Evolutionary conservation across 208 protist species (phyloP).

Genomic region (Trypanosoma conorhini): DNA sequence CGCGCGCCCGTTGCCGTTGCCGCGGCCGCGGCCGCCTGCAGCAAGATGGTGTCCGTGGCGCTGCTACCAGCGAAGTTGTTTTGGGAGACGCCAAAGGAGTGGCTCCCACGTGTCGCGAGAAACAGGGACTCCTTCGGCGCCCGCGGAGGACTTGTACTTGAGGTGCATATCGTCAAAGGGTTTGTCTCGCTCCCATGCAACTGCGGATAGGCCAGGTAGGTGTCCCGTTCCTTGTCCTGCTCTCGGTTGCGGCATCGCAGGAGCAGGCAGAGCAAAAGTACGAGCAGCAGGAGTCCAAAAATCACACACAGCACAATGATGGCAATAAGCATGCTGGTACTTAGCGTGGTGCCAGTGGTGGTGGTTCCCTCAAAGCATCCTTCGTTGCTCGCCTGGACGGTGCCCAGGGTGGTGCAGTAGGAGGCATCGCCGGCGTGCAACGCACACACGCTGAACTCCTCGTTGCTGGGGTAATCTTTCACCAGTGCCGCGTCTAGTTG

Average conservation of each 20-base stretch:
- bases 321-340: slow-evolving; percentile 28
- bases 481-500: slow-evolving; percentile 27
- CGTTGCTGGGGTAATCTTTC: slow-evolving; percentile 25
- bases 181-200: background rate
- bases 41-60: background rate
- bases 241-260: slow-evolving; percentile 42
- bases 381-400: slow-evolving; percentile 31
- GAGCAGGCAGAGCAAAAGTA: slow-evolving; percentile 37
- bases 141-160: background rate
- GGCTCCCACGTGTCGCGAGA: background rate
- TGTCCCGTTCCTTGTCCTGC: background rate
- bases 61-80: background rate
- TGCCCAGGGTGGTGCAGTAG: slow-evolving; percentile 53
- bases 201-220: background rate
- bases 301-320: slow-evolving; percentile 48
- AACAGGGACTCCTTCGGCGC: background rate
- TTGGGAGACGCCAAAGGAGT: background rate
- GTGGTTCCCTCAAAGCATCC: slow-evolving; percentile 19
- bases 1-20: background rate
- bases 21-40: too few species aligned
- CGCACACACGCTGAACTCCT: slow-evolving; percentile 54
- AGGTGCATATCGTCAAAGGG: background rate
- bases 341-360: slow-evolving; percentile 25
- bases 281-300: slow-evolving; percentile 33
- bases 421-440: slow-evolving; percentile 41